These are phyloP conservation scores for Paramecium biaurelia DNA, from an alignment of 73 alveolate species.

Conservation along the genomic window DNA sequence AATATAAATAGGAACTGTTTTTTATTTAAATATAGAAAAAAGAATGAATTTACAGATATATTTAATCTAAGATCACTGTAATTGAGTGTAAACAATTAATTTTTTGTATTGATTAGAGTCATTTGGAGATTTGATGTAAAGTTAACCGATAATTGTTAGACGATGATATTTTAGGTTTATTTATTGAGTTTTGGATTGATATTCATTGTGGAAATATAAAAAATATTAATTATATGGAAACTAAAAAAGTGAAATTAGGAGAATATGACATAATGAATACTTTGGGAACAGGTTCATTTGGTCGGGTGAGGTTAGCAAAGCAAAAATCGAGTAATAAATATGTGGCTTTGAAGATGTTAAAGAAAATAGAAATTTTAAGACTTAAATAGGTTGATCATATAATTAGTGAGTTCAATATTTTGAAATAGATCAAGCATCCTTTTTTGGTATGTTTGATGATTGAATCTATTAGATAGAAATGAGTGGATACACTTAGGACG, in stretches of 20 bases:
- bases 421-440: constrained; percentile 51
- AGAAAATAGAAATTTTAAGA: constrained; percentile 87
- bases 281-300: constrained; percentile 61
- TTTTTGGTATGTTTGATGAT: constrained; percentile 28
- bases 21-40: too few species aligned
- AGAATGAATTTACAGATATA: too few species aligned
- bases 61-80: too few species aligned
- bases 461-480: constrained; percentile 60
- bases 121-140: neutral
- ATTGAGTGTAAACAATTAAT: neutral
- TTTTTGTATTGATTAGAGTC: neutral
- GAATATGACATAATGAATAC: constrained; percentile 60
- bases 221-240: constrained; percentile 30
- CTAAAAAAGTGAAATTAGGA: constrained; percentile 52
- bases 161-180: neutral
- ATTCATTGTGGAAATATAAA: neutral
- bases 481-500: constrained; percentile 86
- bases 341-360: constrained; percentile 90
- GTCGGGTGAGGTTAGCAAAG: constrained; percentile 15
- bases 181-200: neutral
- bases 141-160: neutral
- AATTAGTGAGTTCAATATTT: constrained; percentile 46
- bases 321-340: neutral
- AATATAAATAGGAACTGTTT: too few species aligned
- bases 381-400: constrained; percentile 75